Evolutionary conservation across 2,329 filamentous ascomycete species (phyloP).

Genomic region (Nemania sp.): DNA sequence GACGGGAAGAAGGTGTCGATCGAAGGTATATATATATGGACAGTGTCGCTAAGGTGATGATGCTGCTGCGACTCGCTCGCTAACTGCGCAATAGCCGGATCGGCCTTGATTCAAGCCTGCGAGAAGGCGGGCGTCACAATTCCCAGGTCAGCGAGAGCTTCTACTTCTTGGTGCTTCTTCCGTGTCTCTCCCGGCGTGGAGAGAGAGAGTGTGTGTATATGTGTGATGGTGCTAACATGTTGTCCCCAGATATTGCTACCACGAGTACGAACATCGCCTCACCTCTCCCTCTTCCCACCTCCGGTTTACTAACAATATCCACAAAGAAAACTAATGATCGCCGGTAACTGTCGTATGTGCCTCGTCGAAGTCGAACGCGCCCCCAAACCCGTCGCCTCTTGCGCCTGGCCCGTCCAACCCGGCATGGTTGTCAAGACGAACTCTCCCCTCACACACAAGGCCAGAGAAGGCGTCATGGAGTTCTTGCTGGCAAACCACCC

Average conservation of each 20-base stretch:
- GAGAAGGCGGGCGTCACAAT: conserved; percentile 93
- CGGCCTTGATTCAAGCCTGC: conserved; percentile 97
- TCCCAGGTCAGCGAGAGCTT: conserved; percentile 65
- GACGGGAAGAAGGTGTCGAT: conserved; percentile 99
- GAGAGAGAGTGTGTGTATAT: conserved; percentile 58
- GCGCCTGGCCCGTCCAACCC: conserved; percentile 97
- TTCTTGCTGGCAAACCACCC: conserved; percentile 96
- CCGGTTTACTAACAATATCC: conserved; percentile 46
- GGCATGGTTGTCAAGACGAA: conserved; percentile 99
- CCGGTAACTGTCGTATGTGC: conserved; percentile 99
- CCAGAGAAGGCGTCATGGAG: conserved; percentile 98
- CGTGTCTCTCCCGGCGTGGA: too few species aligned
- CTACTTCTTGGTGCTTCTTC: too few species aligned
- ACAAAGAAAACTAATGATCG: conserved; percentile 92
- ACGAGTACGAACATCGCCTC: conserved; percentile 70
- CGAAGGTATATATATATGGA: conserved; percentile 87
- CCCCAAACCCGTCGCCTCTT: conserved; percentile 96
- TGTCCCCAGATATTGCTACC: conserved; percentile 76
- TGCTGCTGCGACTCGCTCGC: conserved; percentile 15
- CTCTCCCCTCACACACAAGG: conserved; percentile 94
- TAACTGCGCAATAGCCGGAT: conserved; percentile 72
- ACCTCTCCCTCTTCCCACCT: conserved; percentile 22
- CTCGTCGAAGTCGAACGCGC: conserved; percentile 96
- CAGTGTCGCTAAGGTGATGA: not conserved
- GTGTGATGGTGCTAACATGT: conserved; percentile 11